Evolutionary conservation across 352 stramenopile species (phyloP).

Genomic region (Globisporangium mamillatum): DNA sequence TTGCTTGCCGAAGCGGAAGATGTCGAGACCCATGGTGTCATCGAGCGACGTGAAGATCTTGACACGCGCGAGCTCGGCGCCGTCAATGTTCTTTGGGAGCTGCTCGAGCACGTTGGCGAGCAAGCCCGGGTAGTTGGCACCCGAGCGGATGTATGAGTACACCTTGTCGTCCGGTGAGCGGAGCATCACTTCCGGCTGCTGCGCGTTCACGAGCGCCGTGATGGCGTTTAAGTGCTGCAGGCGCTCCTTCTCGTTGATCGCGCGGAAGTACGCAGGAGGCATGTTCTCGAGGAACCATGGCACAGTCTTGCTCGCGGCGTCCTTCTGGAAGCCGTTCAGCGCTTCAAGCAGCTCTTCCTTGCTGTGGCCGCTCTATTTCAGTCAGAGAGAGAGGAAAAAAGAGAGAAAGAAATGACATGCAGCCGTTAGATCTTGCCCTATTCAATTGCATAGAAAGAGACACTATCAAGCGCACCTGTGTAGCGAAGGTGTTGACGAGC

Average conservation of each 20-base stretch:
- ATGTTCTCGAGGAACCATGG: constrained; percentile 90
- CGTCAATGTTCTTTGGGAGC: constrained; percentile 62
- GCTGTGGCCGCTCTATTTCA: constrained; percentile 22
- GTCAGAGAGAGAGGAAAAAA: background rate
- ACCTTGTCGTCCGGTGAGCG: constrained; percentile 71
- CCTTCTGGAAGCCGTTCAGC: constrained; percentile 72
- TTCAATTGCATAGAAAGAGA: background rate
- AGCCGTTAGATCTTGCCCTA: background rate
- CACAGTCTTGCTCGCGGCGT: constrained; percentile 64
- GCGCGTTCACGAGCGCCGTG: constrained; percentile 67
- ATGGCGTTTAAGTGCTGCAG: constrained; percentile 88
- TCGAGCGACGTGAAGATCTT: constrained; percentile 90
- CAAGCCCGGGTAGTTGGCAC: constrained; percentile 71
- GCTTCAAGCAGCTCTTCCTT: constrained; percentile 50
- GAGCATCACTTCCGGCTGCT: constrained; percentile 82
- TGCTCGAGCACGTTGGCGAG: constrained; percentile 70
- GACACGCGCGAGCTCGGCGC: constrained; percentile 69
- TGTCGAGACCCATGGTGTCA: constrained; percentile 80
- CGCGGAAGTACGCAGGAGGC: constrained; percentile 87
- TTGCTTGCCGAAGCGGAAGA: constrained; percentile 84
- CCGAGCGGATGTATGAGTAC: constrained; percentile 83
- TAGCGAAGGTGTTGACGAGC: constrained; percentile 42
- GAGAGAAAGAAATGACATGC: background rate
- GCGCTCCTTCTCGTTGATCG: constrained; percentile 78
- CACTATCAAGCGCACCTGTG: constrained; percentile 23